These are phyloP conservation scores for Scenedesmus sp. DNA, from an alignment of 163 green algal species.

Conservation along the genomic window DNA sequence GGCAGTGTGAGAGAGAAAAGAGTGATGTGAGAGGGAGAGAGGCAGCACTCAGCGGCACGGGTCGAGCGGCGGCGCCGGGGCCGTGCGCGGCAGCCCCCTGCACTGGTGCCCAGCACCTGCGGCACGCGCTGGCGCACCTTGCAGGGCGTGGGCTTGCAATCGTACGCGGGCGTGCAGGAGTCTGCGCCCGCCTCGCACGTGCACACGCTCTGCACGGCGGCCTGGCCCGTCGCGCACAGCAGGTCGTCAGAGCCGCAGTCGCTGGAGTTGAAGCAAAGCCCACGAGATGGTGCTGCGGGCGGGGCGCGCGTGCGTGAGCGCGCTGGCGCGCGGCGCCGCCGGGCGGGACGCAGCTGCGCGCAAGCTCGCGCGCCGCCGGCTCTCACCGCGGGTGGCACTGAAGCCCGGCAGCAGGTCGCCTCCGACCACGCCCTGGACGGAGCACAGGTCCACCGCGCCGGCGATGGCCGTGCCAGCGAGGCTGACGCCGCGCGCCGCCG, in stretches of 20 bases:
- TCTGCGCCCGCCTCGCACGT: background rate
- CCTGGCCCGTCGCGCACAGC: background rate
- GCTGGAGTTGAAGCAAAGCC: conserved; percentile 9
- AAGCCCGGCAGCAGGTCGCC: conserved; percentile 26
- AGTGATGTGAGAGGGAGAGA: too few species aligned
- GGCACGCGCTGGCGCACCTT: too few species aligned
- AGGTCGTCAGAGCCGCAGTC: conserved; percentile 19
- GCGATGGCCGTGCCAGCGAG: background rate
- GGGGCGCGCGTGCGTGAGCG: too few species aligned
- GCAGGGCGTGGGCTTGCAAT: conserved; percentile 21
- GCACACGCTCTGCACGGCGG: conserved; percentile 17
- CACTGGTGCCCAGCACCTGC: too few species aligned
- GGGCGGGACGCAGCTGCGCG: too few species aligned
- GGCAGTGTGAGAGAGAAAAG: too few species aligned
- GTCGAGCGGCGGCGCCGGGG: too few species aligned
- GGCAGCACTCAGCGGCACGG: too few species aligned
- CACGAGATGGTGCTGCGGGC: background rate
- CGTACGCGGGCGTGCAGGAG: conserved; percentile 1
- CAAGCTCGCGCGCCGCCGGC: background rate
- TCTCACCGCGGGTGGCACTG: background rate
- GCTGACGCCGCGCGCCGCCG: background rate
- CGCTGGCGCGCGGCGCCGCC: too few species aligned
- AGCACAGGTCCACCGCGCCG: conserved; percentile 6
- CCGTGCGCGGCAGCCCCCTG: too few species aligned
- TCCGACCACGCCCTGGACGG: conserved; percentile 1